Evolutionary conservation across 2,329 filamentous ascomycete genomes (phyloP).

Genomic region (Aureobasidium sp.): DNA sequence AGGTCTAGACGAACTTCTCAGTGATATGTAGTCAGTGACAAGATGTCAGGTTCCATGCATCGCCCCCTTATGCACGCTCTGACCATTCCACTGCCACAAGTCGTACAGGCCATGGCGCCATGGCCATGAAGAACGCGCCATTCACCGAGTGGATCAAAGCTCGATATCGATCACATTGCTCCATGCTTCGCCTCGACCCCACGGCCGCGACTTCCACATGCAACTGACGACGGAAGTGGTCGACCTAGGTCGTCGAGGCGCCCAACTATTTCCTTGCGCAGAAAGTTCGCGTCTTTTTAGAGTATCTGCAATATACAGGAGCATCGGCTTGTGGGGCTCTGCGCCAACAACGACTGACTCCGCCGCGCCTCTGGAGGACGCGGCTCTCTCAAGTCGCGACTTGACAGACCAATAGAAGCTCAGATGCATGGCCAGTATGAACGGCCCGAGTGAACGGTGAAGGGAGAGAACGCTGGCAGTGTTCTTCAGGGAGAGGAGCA

Average conservation of each 20-base stretch:
- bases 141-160: background rate
- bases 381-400: background rate
- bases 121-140: constrained; percentile 7
- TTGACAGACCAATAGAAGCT: background rate
- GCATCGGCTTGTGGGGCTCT: background rate
- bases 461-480: background rate
- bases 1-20: background rate
- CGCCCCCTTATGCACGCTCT: constrained; percentile 2
- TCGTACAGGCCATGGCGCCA: constrained; percentile 9
- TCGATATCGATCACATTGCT: background rate
- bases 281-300: constrained; percentile 2
- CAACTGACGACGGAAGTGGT: background rate
- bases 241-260: background rate
- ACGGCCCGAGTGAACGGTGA: constrained; percentile 1
- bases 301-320: constrained; percentile 9
- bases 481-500: constrained; percentile 1
- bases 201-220: background rate
- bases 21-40: background rate
- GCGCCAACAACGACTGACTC: background rate
- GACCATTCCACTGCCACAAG: constrained; percentile 3
- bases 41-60: background rate
- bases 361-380: background rate
- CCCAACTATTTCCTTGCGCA: background rate
- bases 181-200: background rate
- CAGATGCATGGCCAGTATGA: background rate